Evolutionary conservation across 345 rosid species (phyloP).

Genomic region (Viola odorata): DNA sequence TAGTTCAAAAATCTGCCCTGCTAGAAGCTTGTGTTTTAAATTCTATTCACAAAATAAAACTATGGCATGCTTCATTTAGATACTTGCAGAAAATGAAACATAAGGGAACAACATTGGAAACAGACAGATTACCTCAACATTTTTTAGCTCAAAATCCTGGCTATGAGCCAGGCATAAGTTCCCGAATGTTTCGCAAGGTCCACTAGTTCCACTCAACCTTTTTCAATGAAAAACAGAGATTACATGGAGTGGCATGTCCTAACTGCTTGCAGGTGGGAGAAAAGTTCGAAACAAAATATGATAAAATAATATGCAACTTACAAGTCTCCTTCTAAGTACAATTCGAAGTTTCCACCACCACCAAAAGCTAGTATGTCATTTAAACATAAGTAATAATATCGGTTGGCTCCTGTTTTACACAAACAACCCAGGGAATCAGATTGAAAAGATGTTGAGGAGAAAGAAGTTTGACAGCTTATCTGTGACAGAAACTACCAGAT

Average conservation of each 20-base stretch:
- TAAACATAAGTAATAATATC: conserved; percentile 78
- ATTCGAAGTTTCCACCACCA: conserved; percentile 83
- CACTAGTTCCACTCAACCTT: conserved; percentile 87
- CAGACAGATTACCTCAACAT: conserved; percentile 66
- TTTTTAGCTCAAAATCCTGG: conserved; percentile 61
- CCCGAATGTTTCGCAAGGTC: conserved; percentile 81
- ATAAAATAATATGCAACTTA: conserved; percentile 39
- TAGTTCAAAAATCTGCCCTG: too few relatives aligned
- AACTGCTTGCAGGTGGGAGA: not conserved
- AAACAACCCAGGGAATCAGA: conserved; percentile 9
- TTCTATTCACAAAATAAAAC: too few relatives aligned
- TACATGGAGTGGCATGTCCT: not conserved
- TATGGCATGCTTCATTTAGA: too few relatives aligned
- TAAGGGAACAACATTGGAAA: not conserved
- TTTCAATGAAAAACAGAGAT: conserved; percentile 13
- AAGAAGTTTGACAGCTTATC: not conserved
- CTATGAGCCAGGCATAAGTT: conserved; percentile 74
- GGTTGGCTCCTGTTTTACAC: conserved; percentile 68
- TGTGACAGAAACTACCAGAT: too few relatives aligned
- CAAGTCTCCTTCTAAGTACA: conserved; percentile 81
- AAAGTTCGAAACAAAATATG: conserved; percentile 1
- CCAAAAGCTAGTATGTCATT: conserved; percentile 82
- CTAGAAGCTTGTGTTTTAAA: too few relatives aligned
- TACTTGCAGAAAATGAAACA: not conserved
- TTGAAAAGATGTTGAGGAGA: conserved; percentile 1